Evolutionary conservation across 257 asterid genomes (phyloP).

Genomic region (Craterostigma plantagineum): DNA sequence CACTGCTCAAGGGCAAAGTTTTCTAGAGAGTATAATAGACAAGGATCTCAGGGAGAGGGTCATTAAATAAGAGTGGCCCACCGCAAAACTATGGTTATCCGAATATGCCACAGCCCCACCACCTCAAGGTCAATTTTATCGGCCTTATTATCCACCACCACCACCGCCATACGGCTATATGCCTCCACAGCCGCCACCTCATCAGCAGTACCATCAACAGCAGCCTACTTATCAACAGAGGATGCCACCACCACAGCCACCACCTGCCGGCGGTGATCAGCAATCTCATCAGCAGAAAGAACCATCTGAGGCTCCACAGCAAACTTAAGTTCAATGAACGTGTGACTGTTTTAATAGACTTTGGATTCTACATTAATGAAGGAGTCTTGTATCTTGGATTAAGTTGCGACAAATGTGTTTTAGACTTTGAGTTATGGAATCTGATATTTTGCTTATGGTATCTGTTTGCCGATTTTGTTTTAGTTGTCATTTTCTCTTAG

Average conservation of each 20-base stretch:
- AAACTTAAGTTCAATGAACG: slow-evolving; percentile 2
- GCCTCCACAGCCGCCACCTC: slow-evolving; percentile 44
- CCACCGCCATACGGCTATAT: slow-evolving; percentile 57
- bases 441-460: too few relatives aligned
- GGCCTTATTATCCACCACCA: slow-evolving; percentile 48
- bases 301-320: slow-evolving; percentile 19
- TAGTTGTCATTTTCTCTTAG: too few relatives aligned
- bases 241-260: slow-evolving; percentile 27
- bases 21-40: too few relatives aligned
- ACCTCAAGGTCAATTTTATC: slow-evolving; percentile 66
- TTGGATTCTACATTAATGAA: neutral
- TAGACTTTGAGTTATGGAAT: neutral
- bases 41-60: too few relatives aligned
- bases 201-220: slow-evolving; percentile 46
- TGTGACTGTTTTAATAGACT: too few relatives aligned
- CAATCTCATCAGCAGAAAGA: slow-evolving; percentile 28
- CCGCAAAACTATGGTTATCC: slow-evolving; percentile 28
- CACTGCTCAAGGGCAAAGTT: too few relatives aligned
- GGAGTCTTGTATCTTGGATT: too few relatives aligned
- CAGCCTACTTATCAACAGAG: slow-evolving; percentile 30
- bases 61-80: slow-evolving; percentile 27
- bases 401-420: too few relatives aligned
- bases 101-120: slow-evolving; percentile 34
- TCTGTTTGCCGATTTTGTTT: too few relatives aligned
- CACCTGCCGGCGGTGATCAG: slow-evolving; percentile 23